phyloP scores from a whole-genome alignment of 768 basidiomycete genomes.

The Dioszegia aurantiaca region DNA sequence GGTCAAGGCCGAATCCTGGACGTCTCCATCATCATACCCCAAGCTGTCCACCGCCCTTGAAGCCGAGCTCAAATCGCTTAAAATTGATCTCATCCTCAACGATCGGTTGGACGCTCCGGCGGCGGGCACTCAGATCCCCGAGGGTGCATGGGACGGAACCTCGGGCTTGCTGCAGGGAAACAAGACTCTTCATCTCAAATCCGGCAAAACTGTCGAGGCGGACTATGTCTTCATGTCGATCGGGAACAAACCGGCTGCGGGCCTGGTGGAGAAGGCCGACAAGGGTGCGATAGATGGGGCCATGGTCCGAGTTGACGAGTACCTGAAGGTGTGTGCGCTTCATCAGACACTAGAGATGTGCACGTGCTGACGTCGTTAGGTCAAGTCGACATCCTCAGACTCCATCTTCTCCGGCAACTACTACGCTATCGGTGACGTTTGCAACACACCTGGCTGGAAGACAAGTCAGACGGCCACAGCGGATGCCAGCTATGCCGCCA shows the following conservation, averaged over 20 bases:
- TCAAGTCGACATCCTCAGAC: conserved; percentile 6
- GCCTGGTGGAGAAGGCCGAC: conserved; percentile 34
- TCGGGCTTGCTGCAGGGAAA: conserved; percentile 30
- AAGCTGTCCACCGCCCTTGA: conserved; percentile 41
- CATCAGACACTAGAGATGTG: no score
- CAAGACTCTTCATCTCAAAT: conserved; percentile 27
- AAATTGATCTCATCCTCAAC: conserved; percentile 38
- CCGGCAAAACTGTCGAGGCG: conserved; percentile 35
- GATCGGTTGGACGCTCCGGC: conserved; percentile 32
- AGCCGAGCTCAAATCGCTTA: conserved; percentile 22
- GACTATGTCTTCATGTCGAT: conserved; percentile 45
- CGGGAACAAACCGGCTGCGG: conserved; percentile 41
- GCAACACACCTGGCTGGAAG: conserved; percentile 41
- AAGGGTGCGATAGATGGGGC: conserved; percentile 28
- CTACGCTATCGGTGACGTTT: conserved; percentile 47
- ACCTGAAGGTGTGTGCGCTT: conserved; percentile 27
- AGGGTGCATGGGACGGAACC: conserved; percentile 31
- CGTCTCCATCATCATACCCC: conserved; percentile 22
- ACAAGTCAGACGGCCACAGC: conserved; percentile 27
- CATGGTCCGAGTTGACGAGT: conserved; percentile 41
- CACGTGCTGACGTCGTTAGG: conserved; percentile 8
- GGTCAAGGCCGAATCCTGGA: conserved; percentile 7
- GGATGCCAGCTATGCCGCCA: conserved; percentile 21
- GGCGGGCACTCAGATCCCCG: conserved; percentile 3
- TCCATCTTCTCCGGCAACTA: conserved; percentile 26